phyloP scores from a whole-genome alignment of 257 asterid genomes.

The Parsonsia alboflavescens region DNA sequence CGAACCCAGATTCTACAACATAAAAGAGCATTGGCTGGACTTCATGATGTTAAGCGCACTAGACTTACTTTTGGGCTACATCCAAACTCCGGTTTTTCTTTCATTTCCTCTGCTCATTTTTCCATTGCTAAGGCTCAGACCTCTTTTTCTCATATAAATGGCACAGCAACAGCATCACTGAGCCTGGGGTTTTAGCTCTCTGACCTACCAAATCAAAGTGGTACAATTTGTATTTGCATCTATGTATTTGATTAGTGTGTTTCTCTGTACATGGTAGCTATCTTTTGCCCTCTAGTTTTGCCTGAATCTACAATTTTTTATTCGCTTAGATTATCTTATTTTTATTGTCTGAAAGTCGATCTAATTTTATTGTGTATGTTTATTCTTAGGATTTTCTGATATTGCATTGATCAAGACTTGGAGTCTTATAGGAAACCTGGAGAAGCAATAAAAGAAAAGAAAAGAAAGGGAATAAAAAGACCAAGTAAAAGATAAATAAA shows the following conservation, averaged over 20 bases:
- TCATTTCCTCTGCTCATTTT: too few species aligned
- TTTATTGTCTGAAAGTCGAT: neutral
- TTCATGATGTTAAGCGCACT: too few species aligned
- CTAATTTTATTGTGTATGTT: constrained; percentile 6
- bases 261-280: neutral
- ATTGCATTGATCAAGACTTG: neutral
- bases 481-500: neutral
- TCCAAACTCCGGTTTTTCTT: too few species aligned
- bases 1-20: too few species aligned
- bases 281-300: neutral
- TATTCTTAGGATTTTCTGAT: constrained; percentile 5
- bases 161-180: neutral
- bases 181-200: neutral
- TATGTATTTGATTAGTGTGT: too few species aligned
- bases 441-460: neutral
- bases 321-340: neutral
- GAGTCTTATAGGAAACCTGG: neutral
- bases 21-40: too few species aligned
- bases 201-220: neutral
- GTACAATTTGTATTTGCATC: neutral
- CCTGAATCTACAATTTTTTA: neutral
- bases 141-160: too few species aligned
- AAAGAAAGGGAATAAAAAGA: neutral
- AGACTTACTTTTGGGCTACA: too few species aligned
- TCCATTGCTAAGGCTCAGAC: too few species aligned